Evolutionary conservation across 2,329 filamentous ascomycete genomes (phyloP).

Genomic region (Dactylonectria macrodidyma): DNA sequence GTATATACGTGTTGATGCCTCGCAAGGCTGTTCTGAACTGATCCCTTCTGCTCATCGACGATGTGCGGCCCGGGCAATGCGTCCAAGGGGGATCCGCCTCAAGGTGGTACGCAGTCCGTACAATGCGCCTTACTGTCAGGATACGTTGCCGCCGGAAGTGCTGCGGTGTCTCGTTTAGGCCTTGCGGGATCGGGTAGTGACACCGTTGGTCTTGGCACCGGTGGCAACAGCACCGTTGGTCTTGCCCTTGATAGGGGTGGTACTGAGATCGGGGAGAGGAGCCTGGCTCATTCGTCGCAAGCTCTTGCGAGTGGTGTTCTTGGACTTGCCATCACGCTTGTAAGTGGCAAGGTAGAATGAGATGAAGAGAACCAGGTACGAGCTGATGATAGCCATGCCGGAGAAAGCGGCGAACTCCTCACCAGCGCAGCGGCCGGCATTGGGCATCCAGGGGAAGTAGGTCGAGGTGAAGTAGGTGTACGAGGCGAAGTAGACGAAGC

Average conservation of each 20-base stretch:
- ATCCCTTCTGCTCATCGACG: conserved; percentile 34
- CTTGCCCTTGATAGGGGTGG: conserved; percentile 60
- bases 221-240: conserved; percentile 68
- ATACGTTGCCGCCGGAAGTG: not conserved
- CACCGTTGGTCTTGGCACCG: conserved; percentile 71
- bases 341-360: conserved; percentile 99
- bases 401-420: conserved; percentile 97
- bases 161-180: conserved; percentile 56
- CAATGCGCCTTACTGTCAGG: conserved; percentile 7
- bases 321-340: conserved; percentile 85
- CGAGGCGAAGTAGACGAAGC: conserved; percentile 91
- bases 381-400: conserved; percentile 92
- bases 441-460: conserved; percentile 93
- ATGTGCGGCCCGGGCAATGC: conserved; percentile 28
- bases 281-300: conserved; percentile 77
- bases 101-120: conserved; percentile 12
- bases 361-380: conserved; percentile 98
- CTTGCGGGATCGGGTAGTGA: conserved; percentile 78
- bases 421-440: conserved; percentile 87
- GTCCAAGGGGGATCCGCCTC: conserved; percentile 11
- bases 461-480: conserved; percentile 92
- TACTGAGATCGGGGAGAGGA: conserved; percentile 80
- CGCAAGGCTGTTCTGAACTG: conserved; percentile 36
- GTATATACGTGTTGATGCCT: conserved; percentile 46
- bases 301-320: conserved; percentile 86